Conservation (phyloP, 257 asterid species). For the Solanum phureja region DNA sequence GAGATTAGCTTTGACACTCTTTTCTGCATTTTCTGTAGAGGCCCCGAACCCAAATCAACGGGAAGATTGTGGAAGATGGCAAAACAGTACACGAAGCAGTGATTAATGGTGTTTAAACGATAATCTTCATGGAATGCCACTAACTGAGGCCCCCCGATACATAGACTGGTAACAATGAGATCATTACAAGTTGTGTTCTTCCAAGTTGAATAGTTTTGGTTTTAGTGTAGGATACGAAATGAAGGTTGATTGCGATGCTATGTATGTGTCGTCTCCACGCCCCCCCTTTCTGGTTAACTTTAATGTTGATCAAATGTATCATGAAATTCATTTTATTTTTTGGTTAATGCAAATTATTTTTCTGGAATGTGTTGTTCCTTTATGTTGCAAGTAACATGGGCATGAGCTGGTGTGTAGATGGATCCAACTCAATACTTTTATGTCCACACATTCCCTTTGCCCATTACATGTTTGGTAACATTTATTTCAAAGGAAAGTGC, state of each 20-base stretch:
- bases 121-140: background rate
- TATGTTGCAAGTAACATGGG: background rate
- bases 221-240: slow-evolving; percentile 18
- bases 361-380: background rate
- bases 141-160: background rate
- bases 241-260: slow-evolving; percentile 7
- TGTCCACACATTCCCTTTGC: slow-evolving; percentile 1
- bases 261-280: background rate
- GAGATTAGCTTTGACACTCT: background rate
- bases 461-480: background rate
- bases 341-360: slow-evolving; percentile 13
- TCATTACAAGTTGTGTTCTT: background rate
- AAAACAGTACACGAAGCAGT: slow-evolving; percentile 65
- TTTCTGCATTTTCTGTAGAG: slow-evolving; percentile 34
- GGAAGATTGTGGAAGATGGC: slow-evolving; percentile 81
- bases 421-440: background rate
- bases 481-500: background rate
- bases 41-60: slow-evolving; percentile 84
- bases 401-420: background rate
- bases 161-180: background rate
- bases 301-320: slow-evolving; percentile 17
- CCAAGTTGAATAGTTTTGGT: slow-evolving; percentile 4
- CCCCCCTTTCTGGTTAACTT: background rate
- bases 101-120: slow-evolving; percentile 45
- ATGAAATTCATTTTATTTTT: slow-evolving; percentile 18